Evolutionary conservation across 2,329 filamentous ascomycete species (phyloP), one percentile per base, ranked within the genome.

Genomic region (Berkeleyomyces basicola): DNA sequence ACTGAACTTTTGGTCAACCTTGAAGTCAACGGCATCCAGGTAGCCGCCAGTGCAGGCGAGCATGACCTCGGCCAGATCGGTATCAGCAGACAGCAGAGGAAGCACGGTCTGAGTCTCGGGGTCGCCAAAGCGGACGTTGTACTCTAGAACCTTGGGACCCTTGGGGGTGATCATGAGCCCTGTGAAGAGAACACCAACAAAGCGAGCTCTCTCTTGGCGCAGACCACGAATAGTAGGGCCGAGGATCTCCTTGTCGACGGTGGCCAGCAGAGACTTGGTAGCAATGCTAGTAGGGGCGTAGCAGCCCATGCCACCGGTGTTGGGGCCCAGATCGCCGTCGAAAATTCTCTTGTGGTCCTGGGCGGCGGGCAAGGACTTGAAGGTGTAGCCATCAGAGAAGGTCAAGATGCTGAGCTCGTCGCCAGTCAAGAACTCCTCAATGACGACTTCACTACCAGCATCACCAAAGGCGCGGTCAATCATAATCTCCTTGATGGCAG

Each of bases 251-350:
- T 79, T 79, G 71, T 96, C 86, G 65, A 99, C 84, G 65, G 84
- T 79, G 16, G 85, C 85, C 16, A 93, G 80, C n/a, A 95, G 78
- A 65, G 86, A 82, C 60, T 84, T 81, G 0, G 86, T 87, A 39
- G 86, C 85, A 68, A 91, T 85, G 66, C 83, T 87, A 1, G 91
- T 95, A n/a, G 88, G 88, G 14, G 91, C 90, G 73, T 97, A 97
- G 71, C 90, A 96, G 60, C 93, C 93, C 93, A 97, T 97, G 47
- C 93, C 93, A 65, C 92, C 93, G 1, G 93, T 97, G 75, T 97
- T 97, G 44, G 90, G 88, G 1, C 93, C 93, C 59, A 82, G 80
- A 71, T 97, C 92, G 62, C 88, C 89, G 70, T 99, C 93, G 61
- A 87, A 88, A 67, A 95, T 90, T 66, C 90, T 83, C 80, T 99